phyloP scores from a whole-genome alignment of 2,329 filamentous ascomycete species.

The Fusarium verrucosum region DNA sequence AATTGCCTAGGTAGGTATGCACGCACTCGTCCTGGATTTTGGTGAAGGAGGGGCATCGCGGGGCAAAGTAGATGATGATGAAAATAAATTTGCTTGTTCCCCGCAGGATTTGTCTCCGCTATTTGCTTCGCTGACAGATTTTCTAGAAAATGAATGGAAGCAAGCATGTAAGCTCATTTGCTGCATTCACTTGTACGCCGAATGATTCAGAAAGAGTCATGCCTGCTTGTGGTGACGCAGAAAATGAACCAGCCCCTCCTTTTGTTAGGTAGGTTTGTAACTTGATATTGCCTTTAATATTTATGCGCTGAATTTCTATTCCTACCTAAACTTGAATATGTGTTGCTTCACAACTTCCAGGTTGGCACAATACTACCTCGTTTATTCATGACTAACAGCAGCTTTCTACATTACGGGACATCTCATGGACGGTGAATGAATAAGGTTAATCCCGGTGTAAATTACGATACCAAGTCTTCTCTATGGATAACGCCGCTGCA shows the following conservation, averaged over 20 bases:
- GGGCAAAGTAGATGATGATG: slow-evolving; percentile 17
- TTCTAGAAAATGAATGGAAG: slow-evolving; percentile 18
- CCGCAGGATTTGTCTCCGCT: slow-evolving; percentile 16
- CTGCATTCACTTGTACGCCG: slow-evolving; percentile 9
- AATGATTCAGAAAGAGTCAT: slow-evolving; percentile 37
- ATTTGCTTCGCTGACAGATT: neutral
- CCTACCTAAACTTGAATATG: too few species aligned
- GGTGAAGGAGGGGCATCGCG: slow-evolving; percentile 33
- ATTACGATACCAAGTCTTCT: neutral
- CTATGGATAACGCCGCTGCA: neutral
- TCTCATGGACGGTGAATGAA: neutral
- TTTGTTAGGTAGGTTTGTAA: too few species aligned
- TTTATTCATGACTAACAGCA: slow-evolving; percentile 2
- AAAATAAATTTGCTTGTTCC: slow-evolving; percentile 4
- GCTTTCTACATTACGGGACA: neutral
- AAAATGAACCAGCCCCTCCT: neutral
- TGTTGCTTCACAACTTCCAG: too few species aligned
- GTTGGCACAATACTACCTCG: neutral
- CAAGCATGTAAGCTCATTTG: slow-evolving; percentile 26
- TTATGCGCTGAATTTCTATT: neutral
- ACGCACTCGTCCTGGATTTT: slow-evolving; percentile 1
- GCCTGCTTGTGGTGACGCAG: neutral
- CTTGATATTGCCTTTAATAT: neutral
- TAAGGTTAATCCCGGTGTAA: slow-evolving; percentile 7
- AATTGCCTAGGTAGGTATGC: neutral